Base-by-base conservation (phyloP, 2,329 filamentous ascomycete genomes). In the Diplocarpon mali region DNA sequence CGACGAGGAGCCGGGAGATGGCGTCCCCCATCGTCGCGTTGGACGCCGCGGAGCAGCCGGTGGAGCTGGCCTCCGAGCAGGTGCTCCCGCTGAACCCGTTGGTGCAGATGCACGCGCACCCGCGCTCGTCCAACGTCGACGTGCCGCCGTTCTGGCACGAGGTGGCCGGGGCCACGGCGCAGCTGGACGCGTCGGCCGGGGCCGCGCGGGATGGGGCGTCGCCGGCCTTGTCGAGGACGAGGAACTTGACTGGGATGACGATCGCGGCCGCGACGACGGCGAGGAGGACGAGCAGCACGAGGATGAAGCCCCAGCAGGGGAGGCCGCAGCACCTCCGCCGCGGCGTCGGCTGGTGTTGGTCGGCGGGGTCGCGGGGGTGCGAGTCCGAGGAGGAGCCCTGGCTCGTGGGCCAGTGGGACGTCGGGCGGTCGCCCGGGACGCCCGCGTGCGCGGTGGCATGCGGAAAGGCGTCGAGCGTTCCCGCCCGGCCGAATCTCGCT, bases 41-140 rank as follows among this genome's bases (percentile, higher is more conserved):
- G 45, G 59, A 62, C 48, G 74, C 36, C 6, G 38, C 52, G 6
- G 53, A 58, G 56, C 80, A 85, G 38, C 69, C 70, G 1, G 65
- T 65, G 17, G 71, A 66, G 45, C 72, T 71, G 12, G 68, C 64
- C 12, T 64, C 65, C 2, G 65, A 69, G 58, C 81, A 85, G 13
- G 67, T 71, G 1, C 65, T 65, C 16, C 81, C 81, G 0, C 84
- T 89, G 61, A 90, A 96, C 1, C 89, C 87, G 56, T 92, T 88
- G 16, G 82, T 78, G 64, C 90, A 98, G 35, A 95, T 78, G 61
- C 90, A 98, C 11, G 81, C 82, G 65, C 90, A 96, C 15, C 73
- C 68, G 3, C 76, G 74, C 45, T 76, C 69, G 13, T 73, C 76
- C 15, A 87, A 64, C 13, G 90, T 75, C 44, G 80, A 88, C 14